Evolutionary conservation across 2,329 filamentous ascomycete genomes (phyloP), one percentile per base, ranked within the genome.

Genomic region (Aspergillus sp.): DNA sequence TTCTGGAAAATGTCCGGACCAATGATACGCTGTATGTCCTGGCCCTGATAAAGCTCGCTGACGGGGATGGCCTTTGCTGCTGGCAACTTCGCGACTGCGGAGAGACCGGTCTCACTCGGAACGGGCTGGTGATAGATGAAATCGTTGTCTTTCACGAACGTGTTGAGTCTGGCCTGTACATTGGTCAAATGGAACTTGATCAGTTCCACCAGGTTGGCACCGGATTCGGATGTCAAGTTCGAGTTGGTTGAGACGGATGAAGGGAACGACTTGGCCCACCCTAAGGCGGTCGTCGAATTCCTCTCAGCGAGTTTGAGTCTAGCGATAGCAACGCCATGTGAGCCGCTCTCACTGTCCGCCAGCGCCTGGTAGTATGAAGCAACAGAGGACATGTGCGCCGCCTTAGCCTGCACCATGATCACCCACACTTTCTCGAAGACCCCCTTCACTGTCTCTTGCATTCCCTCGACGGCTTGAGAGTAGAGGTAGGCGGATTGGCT

Each of bases 11-110:
- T 88, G 67, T 99, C 94, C 0, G 94, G 93, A 0, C 95, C 95
- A 34, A 96, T 97, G 57, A 99, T 97, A 21, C 91, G 84, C 70
- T 96, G 91, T 40, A 99, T 97, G 69, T 99, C 94, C 72, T 97
- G 94, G 1, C 93, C 93, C 53, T 95, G 91, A 66, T 99, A 99
- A 0, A 99, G 79, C 69, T 99, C 95, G 68, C 89, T 96, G 25
- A 99, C 93, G 0, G 94, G 93, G 57, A 99, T 97, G 3, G 94
- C 91, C 71, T 99, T 99, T 6, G 94, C 92, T 1, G 94, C 95
- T 4, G 93, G 91, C 14, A 97, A 80, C 70, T 97, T 99, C 3
- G 91, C 83, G 45, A 99, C 91, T 1, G 88, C 82, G 1, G 89
- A 77, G 11, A 99, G 76, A 23, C 87, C 88, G 3, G 91, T 89